Evolutionary conservation across 2,329 filamentous ascomycete species (phyloP).

Genomic region (Aspergillus floridensis): DNA sequence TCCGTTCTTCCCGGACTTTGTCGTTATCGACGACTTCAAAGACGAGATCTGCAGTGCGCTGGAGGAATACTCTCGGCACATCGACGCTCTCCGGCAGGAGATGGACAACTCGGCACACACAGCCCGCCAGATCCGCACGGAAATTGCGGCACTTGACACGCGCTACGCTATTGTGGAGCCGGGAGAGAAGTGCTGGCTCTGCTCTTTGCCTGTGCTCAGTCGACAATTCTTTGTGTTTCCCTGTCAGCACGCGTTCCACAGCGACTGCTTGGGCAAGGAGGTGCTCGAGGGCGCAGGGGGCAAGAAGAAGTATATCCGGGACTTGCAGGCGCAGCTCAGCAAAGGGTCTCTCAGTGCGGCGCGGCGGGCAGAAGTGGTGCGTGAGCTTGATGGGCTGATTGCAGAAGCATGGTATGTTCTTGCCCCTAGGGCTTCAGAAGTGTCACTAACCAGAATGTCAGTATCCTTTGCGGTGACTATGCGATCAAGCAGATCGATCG

Average conservation of each 20-base stretch:
- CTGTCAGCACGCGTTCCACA: constrained; percentile 96
- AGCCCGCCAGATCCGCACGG: constrained; percentile 82
- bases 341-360: constrained; percentile 68
- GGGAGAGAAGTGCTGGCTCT: constrained; percentile 89
- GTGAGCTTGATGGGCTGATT: constrained; percentile 87
- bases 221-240: constrained; percentile 98
- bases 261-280: constrained; percentile 83
- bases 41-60: constrained; percentile 93
- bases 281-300: constrained; percentile 80
- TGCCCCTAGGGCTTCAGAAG: constrained; percentile 21
- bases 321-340: constrained; percentile 79
- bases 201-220: constrained; percentile 78
- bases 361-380: constrained; percentile 77
- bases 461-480: constrained; percentile 90
- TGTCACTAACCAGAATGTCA: constrained; percentile 35
- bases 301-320: constrained; percentile 75
- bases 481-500: constrained; percentile 93
- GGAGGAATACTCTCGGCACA: constrained; percentile 88
- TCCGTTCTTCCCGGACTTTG: constrained; percentile 97
- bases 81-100: constrained; percentile 81
- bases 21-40: constrained; percentile 98
- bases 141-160: constrained; percentile 80
- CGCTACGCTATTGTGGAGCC: constrained; percentile 96
- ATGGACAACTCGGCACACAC: constrained; percentile 95
- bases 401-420: constrained; percentile 76